phyloP scores from a whole-genome alignment of 192 early-diverging fungal genomes.

The Phycomyces blakesleeanus region DNA sequence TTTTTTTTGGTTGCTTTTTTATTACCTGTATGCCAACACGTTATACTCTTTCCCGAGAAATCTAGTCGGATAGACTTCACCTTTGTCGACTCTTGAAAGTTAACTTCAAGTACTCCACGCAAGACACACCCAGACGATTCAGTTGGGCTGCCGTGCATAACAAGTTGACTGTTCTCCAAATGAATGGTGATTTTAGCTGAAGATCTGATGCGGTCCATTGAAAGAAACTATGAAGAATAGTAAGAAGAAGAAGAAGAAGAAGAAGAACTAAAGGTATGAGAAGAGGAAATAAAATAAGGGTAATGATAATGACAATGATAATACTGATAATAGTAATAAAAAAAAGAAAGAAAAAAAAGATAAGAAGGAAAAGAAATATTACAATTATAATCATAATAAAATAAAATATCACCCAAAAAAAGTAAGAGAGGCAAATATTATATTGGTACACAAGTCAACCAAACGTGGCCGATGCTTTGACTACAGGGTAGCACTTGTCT shows the following conservation, averaged over 20 bases:
- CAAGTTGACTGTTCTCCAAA: slow-evolving; percentile 32
- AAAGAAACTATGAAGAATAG: not conserved
- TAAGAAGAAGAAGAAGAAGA: not conserved
- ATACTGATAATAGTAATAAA: too few species aligned
- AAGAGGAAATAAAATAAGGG: not conserved
- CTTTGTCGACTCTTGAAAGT: slow-evolving; percentile 42
- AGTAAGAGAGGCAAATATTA: not conserved
- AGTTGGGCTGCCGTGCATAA: slow-evolving; percentile 32
- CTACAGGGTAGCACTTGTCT: not conserved
- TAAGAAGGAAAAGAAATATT: not conserved
- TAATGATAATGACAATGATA: too few species aligned
- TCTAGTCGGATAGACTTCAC: slow-evolving; percentile 44
- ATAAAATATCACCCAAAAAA: too few species aligned
- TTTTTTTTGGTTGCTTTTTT: too few species aligned
- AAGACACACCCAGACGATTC: slow-evolving; percentile 49
- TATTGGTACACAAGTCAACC: too few species aligned
- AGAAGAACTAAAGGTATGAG: too few species aligned
- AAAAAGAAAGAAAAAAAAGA: not conserved
- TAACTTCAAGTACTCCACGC: slow-evolving; percentile 47
- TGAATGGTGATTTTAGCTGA: slow-evolving; percentile 28
- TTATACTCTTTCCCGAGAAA: slow-evolving; percentile 46
- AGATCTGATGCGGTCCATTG: slow-evolving; percentile 13
- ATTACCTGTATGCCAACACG: slow-evolving; percentile 43
- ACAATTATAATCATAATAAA: not conserved
- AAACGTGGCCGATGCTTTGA: not conserved